These are phyloP conservation scores for Trifolium fragiferum DNA, from an alignment of 306 rosid genomes.

Conservation along the genomic window DNA sequence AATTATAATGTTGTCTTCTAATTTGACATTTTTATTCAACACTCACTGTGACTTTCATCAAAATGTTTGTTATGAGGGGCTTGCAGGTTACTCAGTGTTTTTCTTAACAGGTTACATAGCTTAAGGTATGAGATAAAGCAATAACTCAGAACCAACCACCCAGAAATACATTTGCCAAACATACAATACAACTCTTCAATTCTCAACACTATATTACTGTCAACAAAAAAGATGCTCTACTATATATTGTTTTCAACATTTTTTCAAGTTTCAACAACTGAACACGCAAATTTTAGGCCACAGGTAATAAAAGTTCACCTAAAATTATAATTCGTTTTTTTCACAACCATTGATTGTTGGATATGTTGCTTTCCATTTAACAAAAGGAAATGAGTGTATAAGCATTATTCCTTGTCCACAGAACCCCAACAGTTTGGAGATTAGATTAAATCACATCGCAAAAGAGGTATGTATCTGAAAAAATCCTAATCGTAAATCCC, in stretches of 20 bases:
- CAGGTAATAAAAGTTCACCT: not conserved
- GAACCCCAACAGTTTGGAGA: not conserved
- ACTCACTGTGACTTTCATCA: not conserved
- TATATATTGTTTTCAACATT: too few relatives aligned
- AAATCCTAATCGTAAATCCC: not conserved
- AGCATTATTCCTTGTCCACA: not conserved
- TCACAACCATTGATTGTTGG: not conserved
- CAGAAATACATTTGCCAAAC: not conserved
- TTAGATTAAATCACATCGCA: not conserved
- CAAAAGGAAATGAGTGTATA: not conserved
- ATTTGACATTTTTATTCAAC: not conserved
- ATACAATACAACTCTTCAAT: not conserved
- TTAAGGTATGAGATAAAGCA: not conserved
- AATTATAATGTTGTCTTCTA: not conserved
- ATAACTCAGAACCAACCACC: not conserved
- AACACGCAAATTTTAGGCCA: not conserved
- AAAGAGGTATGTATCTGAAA: not conserved
- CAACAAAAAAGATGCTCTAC: not conserved
- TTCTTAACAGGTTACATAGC: not conserved
- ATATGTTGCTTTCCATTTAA: not conserved
- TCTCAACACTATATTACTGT: not conserved
- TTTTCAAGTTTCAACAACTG: not conserved
- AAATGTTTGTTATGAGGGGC: not conserved
- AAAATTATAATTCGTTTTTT: not conserved
- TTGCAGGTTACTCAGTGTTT: not conserved